Evolutionary conservation across 345 rosid species (phyloP), one percentile per base, ranked within the genome.

Genomic region (Kernera saxatilis): DNA sequence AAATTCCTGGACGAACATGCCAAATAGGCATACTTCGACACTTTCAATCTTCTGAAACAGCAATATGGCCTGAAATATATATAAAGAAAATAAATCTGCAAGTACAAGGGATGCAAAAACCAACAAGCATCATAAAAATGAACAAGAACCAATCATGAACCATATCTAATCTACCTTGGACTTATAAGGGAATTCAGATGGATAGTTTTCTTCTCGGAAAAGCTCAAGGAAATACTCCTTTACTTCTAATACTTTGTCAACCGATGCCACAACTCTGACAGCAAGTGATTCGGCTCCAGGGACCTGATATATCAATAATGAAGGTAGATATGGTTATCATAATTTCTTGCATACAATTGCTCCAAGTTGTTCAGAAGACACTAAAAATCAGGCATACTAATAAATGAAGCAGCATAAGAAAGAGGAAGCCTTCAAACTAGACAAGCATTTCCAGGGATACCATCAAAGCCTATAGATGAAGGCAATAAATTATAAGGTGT

Each of bases 1-100:
- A 75, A 84, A 93, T 82, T 93, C 98, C 73, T 93, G 98, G 64
- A 93, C 96, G 65, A 88, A 93, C 98, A 93, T 90, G 61, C 98
- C 96, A 73, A 93, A 93, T 19, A 93, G 66, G 80, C 97, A 90
- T 13, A 93, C 98, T 78, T 93, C 98, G 26, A 90, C 98, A 14
- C 93, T 92, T 77, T 93, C 97, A 75, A 90, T 93, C 89, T 90
- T 87, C 80, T 93, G 98, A 82, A 93, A 90, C 78, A 93, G 73
- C 70, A 93, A 59, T 76, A 93, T 43, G 23, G 82, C 98, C 98
- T 93, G 82, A 71, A 80, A 84, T 2, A 29, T 27, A 69, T 19
- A 62, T n/a, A 64, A 61, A 72, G 39, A 19, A 55, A 13, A 37
- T 0, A 53, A 1, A 30, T 17, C 1, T 45, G 3, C 17, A 32